Conservation (phyloP, 805 yeast species). For the Torulaspora quercuum region DNA sequence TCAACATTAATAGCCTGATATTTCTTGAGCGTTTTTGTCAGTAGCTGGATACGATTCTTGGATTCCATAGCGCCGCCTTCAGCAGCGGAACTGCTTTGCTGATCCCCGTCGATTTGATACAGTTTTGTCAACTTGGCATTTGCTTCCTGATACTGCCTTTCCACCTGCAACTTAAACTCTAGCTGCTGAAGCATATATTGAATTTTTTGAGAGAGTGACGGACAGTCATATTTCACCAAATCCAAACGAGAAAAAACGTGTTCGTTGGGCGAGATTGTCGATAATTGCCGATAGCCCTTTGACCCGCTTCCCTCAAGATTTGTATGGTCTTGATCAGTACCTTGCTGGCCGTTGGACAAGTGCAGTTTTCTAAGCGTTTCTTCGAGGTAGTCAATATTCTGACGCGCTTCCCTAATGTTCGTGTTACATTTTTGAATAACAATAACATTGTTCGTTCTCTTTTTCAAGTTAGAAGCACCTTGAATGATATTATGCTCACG, state of each 20-base stretch:
- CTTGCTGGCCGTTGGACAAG: conserved; percentile 20
- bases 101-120: conserved; percentile 89
- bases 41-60: conserved; percentile 76
- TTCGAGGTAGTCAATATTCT: conserved; percentile 84
- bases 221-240: conserved; percentile 86
- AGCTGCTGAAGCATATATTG: conserved; percentile 94
- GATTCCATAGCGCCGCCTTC: conserved; percentile 83
- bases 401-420: conserved; percentile 85
- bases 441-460: conserved; percentile 70
- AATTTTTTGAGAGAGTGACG: conserved; percentile 89
- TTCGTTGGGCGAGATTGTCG: conserved; percentile 40
- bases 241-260: conserved; percentile 63
- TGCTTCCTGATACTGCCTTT: conserved; percentile 88
- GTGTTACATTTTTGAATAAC: conserved; percentile 90
- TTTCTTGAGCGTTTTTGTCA: conserved; percentile 78
- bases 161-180: conserved; percentile 91
- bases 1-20: conserved; percentile 85
- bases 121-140: conserved; percentile 83
- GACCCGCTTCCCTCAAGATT: conserved; percentile 5
- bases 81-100: conserved; percentile 79
- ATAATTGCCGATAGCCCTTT: conserved; percentile 33
- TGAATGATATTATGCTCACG: conserved; percentile 82
- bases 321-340: conserved; percentile 2
- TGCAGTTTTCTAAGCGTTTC: conserved; percentile 64
- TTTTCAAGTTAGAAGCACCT: conserved; percentile 79